These are phyloP conservation scores for Thalassiosira tumida DNA, from an alignment of 352 stramenopile genomes.

Conservation along the genomic window DNA sequence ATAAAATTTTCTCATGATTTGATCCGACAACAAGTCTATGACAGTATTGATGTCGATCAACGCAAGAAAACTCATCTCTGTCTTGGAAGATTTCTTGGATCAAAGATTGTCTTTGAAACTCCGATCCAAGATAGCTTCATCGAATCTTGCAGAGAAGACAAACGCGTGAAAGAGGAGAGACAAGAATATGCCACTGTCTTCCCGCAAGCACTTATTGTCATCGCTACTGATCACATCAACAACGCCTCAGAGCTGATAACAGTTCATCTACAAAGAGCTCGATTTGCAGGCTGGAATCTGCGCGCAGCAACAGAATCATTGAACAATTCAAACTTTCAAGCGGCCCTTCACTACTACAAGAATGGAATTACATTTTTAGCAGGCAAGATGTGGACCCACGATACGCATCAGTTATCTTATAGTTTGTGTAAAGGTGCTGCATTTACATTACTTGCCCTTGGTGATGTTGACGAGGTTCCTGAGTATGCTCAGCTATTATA, in stretches of 20 bases:
- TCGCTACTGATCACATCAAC: slow-evolving; percentile 58
- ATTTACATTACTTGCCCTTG: slow-evolving; percentile 14
- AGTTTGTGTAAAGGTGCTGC: slow-evolving; percentile 39
- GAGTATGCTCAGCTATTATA: too few species aligned
- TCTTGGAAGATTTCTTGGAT: slow-evolving; percentile 31
- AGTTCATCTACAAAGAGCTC: not conserved
- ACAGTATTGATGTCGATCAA: not conserved
- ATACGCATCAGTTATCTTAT: slow-evolving; percentile 21
- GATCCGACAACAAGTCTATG: slow-evolving; percentile 47
- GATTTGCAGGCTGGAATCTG: slow-evolving; percentile 52
- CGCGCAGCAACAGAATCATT: not conserved
- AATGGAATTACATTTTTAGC: slow-evolving; percentile 48
- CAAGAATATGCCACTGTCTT: not conserved
- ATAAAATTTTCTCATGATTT: slow-evolving; percentile 55
- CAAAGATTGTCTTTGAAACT: not conserved
- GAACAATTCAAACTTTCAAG: slow-evolving; percentile 25
- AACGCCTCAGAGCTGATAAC: not conserved
- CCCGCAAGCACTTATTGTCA: slow-evolving; percentile 8
- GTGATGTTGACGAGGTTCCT: too few species aligned
- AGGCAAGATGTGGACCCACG: not conserved
- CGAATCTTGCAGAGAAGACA: not conserved
- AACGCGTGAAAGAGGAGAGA: not conserved
- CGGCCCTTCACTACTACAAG: slow-evolving; percentile 41
- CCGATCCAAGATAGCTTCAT: not conserved
- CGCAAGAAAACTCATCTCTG: slow-evolving; percentile 17